Evolutionary conservation across 805 yeast genomes (phyloP).

Genomic region (Schwanniomyces vanrijiae): DNA sequence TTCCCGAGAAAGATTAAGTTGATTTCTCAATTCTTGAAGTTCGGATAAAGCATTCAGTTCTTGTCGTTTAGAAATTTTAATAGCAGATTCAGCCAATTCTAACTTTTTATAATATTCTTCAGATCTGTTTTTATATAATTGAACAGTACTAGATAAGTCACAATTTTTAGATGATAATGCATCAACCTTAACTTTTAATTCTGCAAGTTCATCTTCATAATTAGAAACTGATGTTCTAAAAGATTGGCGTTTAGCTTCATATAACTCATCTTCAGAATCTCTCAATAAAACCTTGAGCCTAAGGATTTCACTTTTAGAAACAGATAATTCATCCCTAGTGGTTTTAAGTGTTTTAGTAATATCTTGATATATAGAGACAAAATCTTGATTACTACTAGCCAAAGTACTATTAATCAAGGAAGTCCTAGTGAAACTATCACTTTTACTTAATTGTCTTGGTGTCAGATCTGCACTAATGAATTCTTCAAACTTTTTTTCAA

Average conservation of each 20-base stretch:
- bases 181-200: conserved; percentile 57
- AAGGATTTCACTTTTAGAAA: conserved; percentile 41
- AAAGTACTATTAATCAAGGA: conserved; percentile 20
- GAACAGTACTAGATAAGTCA: conserved; percentile 55
- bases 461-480: conserved; percentile 15
- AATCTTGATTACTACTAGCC: conserved; percentile 38
- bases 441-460: conserved; percentile 20
- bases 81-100: conserved; percentile 76
- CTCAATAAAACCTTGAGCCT: conserved; percentile 41
- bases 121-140: conserved; percentile 67
- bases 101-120: conserved; percentile 72
- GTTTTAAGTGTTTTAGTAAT: conserved; percentile 43
- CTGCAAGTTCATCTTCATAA: conserved; percentile 41
- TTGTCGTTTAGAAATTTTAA: conserved; percentile 59
- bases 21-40: conserved; percentile 40
- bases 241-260: conserved; percentile 41
- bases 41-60: conserved; percentile 57
- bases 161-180: conserved; percentile 54
- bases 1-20: conserved; percentile 45
- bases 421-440: conserved; percentile 34
- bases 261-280: conserved; percentile 45
- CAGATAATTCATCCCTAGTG: conserved; percentile 43
- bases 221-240: conserved; percentile 35
- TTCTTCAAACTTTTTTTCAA: conserved; percentile 29
- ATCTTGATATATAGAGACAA: conserved; percentile 51